A percentile compares a stretch with the other conserved stretches of the same genome.
phyloP scores from a whole-genome alignment of 345 rosid species.

The Gossypium anomalum region DNA sequence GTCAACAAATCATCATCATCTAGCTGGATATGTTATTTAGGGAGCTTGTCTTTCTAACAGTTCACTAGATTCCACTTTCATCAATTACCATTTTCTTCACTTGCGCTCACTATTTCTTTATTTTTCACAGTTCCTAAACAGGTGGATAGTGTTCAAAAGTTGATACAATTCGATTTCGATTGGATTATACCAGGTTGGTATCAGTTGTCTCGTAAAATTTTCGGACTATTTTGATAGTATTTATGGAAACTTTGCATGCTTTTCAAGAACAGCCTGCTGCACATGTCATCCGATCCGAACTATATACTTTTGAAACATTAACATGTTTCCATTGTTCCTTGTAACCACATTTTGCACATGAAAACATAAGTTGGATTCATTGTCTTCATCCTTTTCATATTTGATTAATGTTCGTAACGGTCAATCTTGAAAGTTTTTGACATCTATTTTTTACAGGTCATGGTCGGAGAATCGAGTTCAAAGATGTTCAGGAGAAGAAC shows the following conservation, averaged over 20 bases:
- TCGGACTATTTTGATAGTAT: neutral
- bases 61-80: neutral
- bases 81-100: neutral
- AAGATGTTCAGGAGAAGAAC: constrained; percentile 18
- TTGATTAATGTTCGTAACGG: neutral
- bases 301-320: neutral
- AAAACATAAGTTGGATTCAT: neutral
- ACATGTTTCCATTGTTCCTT: neutral
- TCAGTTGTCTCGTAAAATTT: neutral
- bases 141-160: constrained; percentile 27
- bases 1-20: neutral
- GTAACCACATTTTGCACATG: neutral
- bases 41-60: neutral
- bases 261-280: neutral
- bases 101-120: neutral
- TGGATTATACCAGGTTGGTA: constrained; percentile 42
- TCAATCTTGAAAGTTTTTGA: neutral
- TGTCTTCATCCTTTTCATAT: neutral
- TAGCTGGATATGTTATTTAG: neutral
- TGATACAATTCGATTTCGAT: constrained; percentile 31
- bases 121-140: constrained; percentile 32
- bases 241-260: neutral
- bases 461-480: constrained; percentile 17
- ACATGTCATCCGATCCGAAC: neutral
- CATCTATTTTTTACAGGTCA: constrained; percentile 12